These are phyloP conservation scores for Lachnellula subtilissima DNA, from an alignment of 2,329 filamentous ascomycete species.

Conservation along the genomic window DNA sequence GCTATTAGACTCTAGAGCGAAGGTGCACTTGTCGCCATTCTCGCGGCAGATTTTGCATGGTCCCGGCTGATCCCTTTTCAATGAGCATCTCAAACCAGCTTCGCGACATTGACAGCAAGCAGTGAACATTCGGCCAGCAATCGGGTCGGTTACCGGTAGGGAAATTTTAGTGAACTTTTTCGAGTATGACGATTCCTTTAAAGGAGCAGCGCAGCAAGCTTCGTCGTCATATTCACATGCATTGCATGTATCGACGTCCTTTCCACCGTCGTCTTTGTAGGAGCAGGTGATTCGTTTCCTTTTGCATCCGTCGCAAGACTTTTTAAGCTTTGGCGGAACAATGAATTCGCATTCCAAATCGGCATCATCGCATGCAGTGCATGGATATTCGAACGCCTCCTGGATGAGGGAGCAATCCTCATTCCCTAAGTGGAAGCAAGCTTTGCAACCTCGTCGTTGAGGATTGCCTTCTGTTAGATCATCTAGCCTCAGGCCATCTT, in stretches of 20 bases:
- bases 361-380: slow-evolving; percentile 22
- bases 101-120: slow-evolving; percentile 20
- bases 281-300: slow-evolving; percentile 15
- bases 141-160: not conserved
- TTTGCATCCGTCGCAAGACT: slow-evolving; percentile 22
- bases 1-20: slow-evolving; percentile 6
- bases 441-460: slow-evolving; percentile 25
- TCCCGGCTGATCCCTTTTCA: slow-evolving; percentile 14
- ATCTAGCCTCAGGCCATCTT: slow-evolving; percentile 19
- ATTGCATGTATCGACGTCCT: slow-evolving; percentile 16
- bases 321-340: slow-evolving; percentile 16
- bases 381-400: slow-evolving; percentile 20
- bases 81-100: slow-evolving; percentile 8
- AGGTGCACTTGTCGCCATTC: slow-evolving; percentile 13
- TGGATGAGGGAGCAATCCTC: slow-evolving; percentile 25
- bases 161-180: not conserved
- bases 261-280: slow-evolving; percentile 18
- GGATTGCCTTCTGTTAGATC: slow-evolving; percentile 18
- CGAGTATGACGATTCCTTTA: slow-evolving; percentile 3
- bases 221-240: slow-evolving; percentile 14
- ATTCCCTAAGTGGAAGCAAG: slow-evolving; percentile 21
- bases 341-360: slow-evolving; percentile 22
- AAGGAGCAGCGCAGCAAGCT: slow-evolving; percentile 18
- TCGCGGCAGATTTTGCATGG: slow-evolving; percentile 20
- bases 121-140: slow-evolving; percentile 5